Base-by-base conservation (phyloP, 2,329 filamentous ascomycete species). In the Sporothrix globosa region DNA sequence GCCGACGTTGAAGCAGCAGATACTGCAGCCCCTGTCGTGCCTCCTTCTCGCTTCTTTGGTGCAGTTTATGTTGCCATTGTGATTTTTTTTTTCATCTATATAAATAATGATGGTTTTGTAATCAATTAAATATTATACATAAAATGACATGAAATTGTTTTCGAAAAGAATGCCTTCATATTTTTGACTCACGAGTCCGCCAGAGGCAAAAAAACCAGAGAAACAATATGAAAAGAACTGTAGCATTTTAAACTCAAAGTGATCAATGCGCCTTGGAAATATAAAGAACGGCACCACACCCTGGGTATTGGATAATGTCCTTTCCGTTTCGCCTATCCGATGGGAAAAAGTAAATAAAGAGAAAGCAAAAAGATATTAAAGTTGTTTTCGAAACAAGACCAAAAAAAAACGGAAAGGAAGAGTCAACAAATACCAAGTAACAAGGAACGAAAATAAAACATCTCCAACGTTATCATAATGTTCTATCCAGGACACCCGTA, bases 261-360 rank as follows among this genome's bases (percentile, higher is more conserved):
- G 39, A 63, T 46, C 58, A 46, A 63, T 63, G 21, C 46, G 58
- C 44, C 58, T 46, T 63, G 19, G 58, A 19, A 24, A 46, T 27
- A 63, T 17, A 63, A 63, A 46, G 27, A 39, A 63, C 58, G 44
- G 13, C 39, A 34, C 58, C 58, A 63, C 39, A 39, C 21, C 39
- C 39, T 46, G 58, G 58, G 58, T 63, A 63, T 63, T 46, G 58
- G 58, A 39, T 63, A 63, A 46, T 63, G 17, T 63, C 21, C 58
- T 63, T 63, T 46, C 46, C 21, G 58, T n/a, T 61, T 46, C 39
- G 58, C 39, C 41, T 44, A 44, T 14, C 41, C 14, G 41, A 53
- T 10, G 17, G 2, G 41, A 21, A 41, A 39, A 41, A 21, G 14
- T 2, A 41, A n/a, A 60, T 3, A 60, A 67, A 63, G 39, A 46